These are phyloP conservation scores for Fragosphaeria purpurea DNA, from an alignment of 2,329 filamentous ascomycete species.

Conservation along the genomic window DNA sequence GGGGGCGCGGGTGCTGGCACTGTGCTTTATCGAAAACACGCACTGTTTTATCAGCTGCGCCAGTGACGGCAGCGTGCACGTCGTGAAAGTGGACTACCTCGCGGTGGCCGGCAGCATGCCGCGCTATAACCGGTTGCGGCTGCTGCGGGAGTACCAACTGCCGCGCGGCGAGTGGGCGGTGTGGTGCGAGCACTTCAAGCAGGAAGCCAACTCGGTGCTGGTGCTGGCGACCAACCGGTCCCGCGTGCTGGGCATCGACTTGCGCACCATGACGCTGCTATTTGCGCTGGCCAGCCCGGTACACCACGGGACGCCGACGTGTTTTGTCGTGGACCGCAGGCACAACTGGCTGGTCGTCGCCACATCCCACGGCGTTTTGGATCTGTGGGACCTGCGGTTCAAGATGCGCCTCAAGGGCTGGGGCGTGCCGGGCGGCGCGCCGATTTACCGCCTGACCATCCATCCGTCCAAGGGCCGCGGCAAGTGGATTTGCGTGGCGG, in stretches of 20 bases:
- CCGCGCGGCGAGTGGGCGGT: slow-evolving; percentile 65
- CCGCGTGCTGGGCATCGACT: slow-evolving; percentile 71
- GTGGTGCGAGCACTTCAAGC: slow-evolving; percentile 86
- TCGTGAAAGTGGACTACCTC: slow-evolving; percentile 63
- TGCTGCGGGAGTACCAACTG: slow-evolving; percentile 74
- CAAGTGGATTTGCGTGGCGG: slow-evolving; percentile 79
- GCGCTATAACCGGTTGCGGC: slow-evolving; percentile 67
- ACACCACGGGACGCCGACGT: slow-evolving; percentile 83
- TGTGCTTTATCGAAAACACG: slow-evolving; percentile 89
- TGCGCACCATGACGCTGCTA: slow-evolving; percentile 74
- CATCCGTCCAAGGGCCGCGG: slow-evolving; percentile 71
- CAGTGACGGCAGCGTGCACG: slow-evolving; percentile 80
- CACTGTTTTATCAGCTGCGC: slow-evolving; percentile 89
- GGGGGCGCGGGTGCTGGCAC: slow-evolving; percentile 62
- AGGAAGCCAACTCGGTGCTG: slow-evolving; percentile 71
- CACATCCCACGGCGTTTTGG: slow-evolving; percentile 84
- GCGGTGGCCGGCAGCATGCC: slow-evolving; percentile 14
- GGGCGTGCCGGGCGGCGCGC: slow-evolving; percentile 71
- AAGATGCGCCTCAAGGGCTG: slow-evolving; percentile 77
- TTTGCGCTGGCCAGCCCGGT: slow-evolving; percentile 79
- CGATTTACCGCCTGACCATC: slow-evolving; percentile 69
- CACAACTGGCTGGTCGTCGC: slow-evolving; percentile 86
- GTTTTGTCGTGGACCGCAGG: slow-evolving; percentile 78
- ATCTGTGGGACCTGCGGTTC: slow-evolving; percentile 97
- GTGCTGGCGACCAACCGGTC: slow-evolving; percentile 80